Conservation (phyloP, 352 stramenopile genomes). For the Phytophthora capsici region DNA sequence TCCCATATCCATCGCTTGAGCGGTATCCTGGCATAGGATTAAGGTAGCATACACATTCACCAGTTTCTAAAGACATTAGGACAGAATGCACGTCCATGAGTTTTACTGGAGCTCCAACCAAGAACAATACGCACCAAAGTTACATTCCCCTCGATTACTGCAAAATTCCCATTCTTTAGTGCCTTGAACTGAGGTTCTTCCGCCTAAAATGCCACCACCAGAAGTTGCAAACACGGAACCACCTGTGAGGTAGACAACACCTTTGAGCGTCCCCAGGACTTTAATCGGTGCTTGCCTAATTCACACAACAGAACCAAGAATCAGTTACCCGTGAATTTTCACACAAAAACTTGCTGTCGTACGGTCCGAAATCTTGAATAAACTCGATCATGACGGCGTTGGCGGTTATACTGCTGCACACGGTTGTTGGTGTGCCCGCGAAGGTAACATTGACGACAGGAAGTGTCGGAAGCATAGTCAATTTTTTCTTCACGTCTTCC, state of each 20-base stretch:
- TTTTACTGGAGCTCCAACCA: too few species aligned
- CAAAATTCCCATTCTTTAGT: conserved; percentile 92
- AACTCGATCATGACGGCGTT: conserved; percentile 79
- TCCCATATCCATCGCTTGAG: conserved; percentile 89
- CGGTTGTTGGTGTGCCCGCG: conserved; percentile 28
- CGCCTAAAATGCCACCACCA: conserved; percentile 49
- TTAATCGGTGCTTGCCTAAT: conserved; percentile 67
- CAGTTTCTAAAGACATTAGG: conserved; percentile 36
- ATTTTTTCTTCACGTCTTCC: conserved; percentile 53
- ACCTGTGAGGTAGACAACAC: conserved; percentile 41
- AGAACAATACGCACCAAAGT: conserved; percentile 41
- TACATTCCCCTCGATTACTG: conserved; percentile 90
- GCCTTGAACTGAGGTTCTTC: conserved; percentile 60
- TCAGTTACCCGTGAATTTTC: conserved; percentile 9
- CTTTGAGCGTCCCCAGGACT: conserved; percentile 49
- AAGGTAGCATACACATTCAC: conserved; percentile 61
- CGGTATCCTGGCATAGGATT: conserved; percentile 82
- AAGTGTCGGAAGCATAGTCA: conserved; percentile 46
- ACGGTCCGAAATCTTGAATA: conserved; percentile 62
- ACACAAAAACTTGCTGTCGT: conserved; percentile 16
- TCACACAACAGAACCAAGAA: not conserved
- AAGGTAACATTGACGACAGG: conserved; percentile 61
- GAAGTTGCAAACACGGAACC: conserved; percentile 62
- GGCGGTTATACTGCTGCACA: conserved; percentile 48
- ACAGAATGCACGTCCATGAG: too few species aligned